Conservation (phyloP, 371 early-diverging fungal species). For the Zopfochytrium polystomum region DNA sequence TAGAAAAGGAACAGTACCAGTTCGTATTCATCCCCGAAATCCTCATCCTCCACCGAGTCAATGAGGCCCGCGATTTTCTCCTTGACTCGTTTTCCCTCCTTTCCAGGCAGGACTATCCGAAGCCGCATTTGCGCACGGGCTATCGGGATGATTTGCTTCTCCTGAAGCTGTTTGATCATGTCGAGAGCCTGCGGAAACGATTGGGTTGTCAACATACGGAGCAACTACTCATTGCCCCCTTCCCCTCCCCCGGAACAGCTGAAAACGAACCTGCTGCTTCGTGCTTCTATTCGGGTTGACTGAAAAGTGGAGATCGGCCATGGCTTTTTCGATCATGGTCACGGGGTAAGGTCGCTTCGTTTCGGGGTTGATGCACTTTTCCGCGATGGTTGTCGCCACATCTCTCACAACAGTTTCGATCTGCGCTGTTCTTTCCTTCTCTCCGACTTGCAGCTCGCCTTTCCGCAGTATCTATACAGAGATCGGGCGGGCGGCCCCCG, state of each 20-base stretch:
- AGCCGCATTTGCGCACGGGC: slow-evolving; percentile 89
- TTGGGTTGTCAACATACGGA: no score
- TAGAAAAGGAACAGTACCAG: slow-evolving; percentile 52
- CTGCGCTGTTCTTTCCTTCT: slow-evolving; percentile 87
- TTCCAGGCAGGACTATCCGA: slow-evolving; percentile 68
- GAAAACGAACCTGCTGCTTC: no score
- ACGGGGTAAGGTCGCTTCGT: slow-evolving; percentile 94
- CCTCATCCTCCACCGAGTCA: slow-evolving; percentile 84
- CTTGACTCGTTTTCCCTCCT: slow-evolving; percentile 82
- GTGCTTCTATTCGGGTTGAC: slow-evolving; percentile 82
- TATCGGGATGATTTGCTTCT: slow-evolving; percentile 83
- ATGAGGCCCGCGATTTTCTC: slow-evolving; percentile 71
- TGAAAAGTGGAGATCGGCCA: slow-evolving; percentile 87
- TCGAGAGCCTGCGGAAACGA: slow-evolving; percentile 76
- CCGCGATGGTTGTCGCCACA: slow-evolving; percentile 90
- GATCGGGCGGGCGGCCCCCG: not conserved
- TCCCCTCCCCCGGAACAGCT: no score
- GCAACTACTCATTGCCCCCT: no score
- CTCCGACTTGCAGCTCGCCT: slow-evolving; percentile 94
- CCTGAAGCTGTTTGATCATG: slow-evolving; percentile 86
- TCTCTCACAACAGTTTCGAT: slow-evolving; percentile 78
- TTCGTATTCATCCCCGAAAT: slow-evolving; percentile 76
- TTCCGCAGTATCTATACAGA: slow-evolving; percentile 75
- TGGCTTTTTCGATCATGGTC: slow-evolving; percentile 95
- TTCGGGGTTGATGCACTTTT: slow-evolving; percentile 91